Base-by-base conservation (phyloP, 2,329 filamentous ascomycete genomes). In the Biscogniauxia marginata region DNA sequence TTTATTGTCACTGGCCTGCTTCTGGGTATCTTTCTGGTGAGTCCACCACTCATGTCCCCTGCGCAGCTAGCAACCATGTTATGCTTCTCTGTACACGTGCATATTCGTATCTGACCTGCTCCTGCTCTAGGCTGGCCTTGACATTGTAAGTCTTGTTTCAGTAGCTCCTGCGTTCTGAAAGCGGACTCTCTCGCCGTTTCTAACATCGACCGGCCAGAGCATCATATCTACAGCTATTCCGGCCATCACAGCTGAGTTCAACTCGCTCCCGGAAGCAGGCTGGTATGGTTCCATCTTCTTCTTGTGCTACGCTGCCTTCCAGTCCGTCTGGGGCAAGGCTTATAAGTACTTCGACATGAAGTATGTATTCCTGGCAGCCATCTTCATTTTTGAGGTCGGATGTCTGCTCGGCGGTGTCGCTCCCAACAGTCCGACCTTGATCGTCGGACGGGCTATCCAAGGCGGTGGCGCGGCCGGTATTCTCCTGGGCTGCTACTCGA, bases 321-420 rank as follows among this genome's bases (percentile, higher is more conserved):
- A 74, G 60, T 67, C 73, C n/a, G 52, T 68, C 23, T 75, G 70
- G 51, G 72, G 73, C 46, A 74, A 72, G 57, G 55, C 71, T 16
- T 75, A 72, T 62, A 71, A 65, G 53, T 70, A 72, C 52, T 71
- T 67, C 62, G 63, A 62, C 48, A 60, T 72, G 59, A 73, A 72
- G 53, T 43, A 46, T 21, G 60, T 63, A 49, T 71, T 71, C 51
- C 49, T 73, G 9, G 20, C 55, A 3, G 52, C 65, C 23, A 63
- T 73, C 53, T 18, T 63, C 21, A 54, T 72, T 21, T 74, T 73
- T 55, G 67, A 71, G 60, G 49, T 72, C 48, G 74, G 74, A 7
- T 72, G 70, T 9, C 61, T 70, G 22, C 57, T 76, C 23, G 73
- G 69, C 55, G 74, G 67, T 6, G 62, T 69, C 0, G 68, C 74